Evolutionary conservation across 495 filamentous ascomycete species (phyloP), one percentile per base, ranked within the genome.

Genomic region (Penicillium dipodomyicola): DNA sequence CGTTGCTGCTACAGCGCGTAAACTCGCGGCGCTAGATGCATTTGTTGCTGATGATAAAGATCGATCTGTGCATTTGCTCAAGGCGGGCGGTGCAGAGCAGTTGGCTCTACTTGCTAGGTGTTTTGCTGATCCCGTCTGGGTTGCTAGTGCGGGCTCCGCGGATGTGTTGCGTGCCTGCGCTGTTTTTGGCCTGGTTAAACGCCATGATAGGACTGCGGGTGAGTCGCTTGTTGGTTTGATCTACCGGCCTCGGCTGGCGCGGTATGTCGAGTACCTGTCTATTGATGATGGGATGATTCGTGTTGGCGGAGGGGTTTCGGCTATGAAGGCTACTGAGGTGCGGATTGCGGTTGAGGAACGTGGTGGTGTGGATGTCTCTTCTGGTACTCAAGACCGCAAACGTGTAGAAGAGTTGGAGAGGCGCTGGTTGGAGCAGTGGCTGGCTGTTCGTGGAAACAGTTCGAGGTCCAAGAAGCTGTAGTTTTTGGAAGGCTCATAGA

Each of bases 211-310:
- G n/a, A 67, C 76, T 17, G 57, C 59, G 9, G 62, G 43, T 25
- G 2, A 32, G n/a, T 12, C 35, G 19, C 49, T 71, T 23, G 58
- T 77, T 9, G 60, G 82, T 4, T 12, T 59, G 33, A 19, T 76
- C 27, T 78, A 76, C 60, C 65, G 75, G 22, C 63, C 71, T 48
- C 68, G 74, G 2, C 59, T 87, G 49, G 52, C 50, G 35, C 67
- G 67, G 53, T 67, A 76, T 62, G 57, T 81, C 33, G 65, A 76
- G 46, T 87, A 87, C 63, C 56, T 89, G 63, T 68, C 65, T 10
- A 54, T 77, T 49, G 87, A 89, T 75, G 86, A 90, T 73, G 46
- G 37, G 29, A 68, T 87, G 65, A 83, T 89, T 49, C 53, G 64
- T 52, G 66, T 64, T 23, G 70, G 75, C 60, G 82, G 81, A 4